Evolutionary conservation across 148 eudicot genomes (phyloP), one percentile per base, ranked within the genome.

Genomic region (Fagopyrum esculentum): DNA sequence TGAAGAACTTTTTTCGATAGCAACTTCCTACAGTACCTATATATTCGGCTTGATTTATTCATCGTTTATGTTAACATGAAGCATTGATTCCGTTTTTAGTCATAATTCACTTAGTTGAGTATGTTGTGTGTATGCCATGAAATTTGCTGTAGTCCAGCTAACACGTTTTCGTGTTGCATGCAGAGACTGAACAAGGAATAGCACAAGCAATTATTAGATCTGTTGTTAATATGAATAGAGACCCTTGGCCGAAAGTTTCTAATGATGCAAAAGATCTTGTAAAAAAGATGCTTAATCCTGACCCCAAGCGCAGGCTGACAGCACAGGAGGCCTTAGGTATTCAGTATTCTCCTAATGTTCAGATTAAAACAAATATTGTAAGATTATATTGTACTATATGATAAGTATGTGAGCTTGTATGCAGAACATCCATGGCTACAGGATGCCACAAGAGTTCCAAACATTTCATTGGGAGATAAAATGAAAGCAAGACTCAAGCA

Each of bases 141-240:
- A 22, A 22, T 22, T 22, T 22, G 26, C 0, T 22, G 26, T 22
- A 22, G 26, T 22, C 26, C 26, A 22, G 0, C 26, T 22, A 22
- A 22, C 26, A 22, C 26, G 6, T 55, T 16, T 55, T 45, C 12
- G 59, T 74, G 40, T 35, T 35, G 3, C 40, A 1, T 35, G 40
- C 82, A 90, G 96, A 90, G 83, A 90, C 92, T 74, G 96, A 90
- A 79, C 90, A 88, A 85, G 96, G 96, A 73, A 89, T 90, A 56
- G 96, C 96, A 69, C 96, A 88, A 83, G 96, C 96, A n/a, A 90
- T 90, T 71, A 85, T 88, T 73, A 84, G 96, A 7, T 88, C 96
- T 40, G 87, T 83, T 64, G 76, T 90, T 43, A 90, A 88, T 76
- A 88, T 90, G 57, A 88, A 88, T 79, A 83, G 96, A 78, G 96